phyloP scores from a whole-genome alignment of 139 green algal genomes.

The Desmodesmus armatus region DNA sequence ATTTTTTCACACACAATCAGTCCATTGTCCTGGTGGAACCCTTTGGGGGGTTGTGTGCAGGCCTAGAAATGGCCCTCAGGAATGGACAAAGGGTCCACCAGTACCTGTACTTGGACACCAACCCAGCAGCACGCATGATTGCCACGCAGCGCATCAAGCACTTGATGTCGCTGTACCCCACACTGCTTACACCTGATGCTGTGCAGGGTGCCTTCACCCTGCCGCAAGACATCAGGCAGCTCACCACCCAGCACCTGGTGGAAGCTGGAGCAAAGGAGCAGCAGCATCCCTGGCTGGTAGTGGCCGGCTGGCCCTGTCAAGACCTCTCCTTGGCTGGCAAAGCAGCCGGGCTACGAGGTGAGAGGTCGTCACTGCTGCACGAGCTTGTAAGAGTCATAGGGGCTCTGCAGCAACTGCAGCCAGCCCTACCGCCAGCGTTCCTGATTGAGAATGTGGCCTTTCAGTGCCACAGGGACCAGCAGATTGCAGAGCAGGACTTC shows the following conservation, averaged over 20 bases:
- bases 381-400: background rate
- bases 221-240: background rate
- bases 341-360: background rate
- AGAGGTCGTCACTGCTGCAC: background rate
- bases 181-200: background rate
- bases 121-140: background rate
- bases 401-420: slow-evolving; percentile 15
- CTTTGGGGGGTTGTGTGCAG: slow-evolving; percentile 36
- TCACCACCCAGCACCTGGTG: background rate
- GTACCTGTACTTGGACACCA: slow-evolving; percentile 20
- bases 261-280: background rate
- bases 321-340: slow-evolving; percentile 27
- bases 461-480: background rate
- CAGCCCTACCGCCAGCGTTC: background rate
- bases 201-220: background rate
- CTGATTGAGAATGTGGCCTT: background rate
- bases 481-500: background rate
- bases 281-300: slow-evolving; percentile 18
- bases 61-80: slow-evolving; percentile 18
- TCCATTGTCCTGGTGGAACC: slow-evolving; percentile 29
- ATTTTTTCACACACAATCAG: too few species aligned
- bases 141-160: slow-evolving; percentile 8
- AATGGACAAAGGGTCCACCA: slow-evolving; percentile 11
- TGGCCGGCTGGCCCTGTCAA: slow-evolving; percentile 37
- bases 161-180: slow-evolving; percentile 18